Evolutionary conservation across 108 stramenopile genomes (phyloP).

Genomic region (Parmales sp.): DNA sequence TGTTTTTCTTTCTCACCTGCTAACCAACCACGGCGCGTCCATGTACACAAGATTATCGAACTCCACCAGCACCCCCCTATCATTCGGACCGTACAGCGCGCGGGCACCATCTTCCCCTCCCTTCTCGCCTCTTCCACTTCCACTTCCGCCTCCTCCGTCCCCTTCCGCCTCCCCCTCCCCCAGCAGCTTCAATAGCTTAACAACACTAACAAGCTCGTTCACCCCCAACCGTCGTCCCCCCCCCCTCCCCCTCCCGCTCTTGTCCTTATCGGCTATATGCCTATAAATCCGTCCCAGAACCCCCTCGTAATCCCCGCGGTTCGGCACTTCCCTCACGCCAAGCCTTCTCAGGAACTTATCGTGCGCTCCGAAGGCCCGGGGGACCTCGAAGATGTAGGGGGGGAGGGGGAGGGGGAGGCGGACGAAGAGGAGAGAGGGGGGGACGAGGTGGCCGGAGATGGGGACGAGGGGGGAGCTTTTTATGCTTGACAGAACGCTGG

Average conservation of each 20-base stretch:
- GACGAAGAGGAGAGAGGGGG: background rate
- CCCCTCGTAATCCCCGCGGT: background rate
- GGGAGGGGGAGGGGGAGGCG: background rate
- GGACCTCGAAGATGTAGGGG: background rate
- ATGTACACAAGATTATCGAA: background rate
- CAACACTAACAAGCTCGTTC: background rate
- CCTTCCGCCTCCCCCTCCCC: background rate
- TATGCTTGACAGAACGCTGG: background rate
- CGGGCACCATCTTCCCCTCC: too few relatives aligned
- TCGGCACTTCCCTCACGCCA: background rate
- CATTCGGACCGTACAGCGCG: background rate
- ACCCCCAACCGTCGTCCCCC: background rate
- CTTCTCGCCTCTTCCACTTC: too few relatives aligned
- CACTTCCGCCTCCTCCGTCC: background rate
- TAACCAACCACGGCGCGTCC: constrained; percentile 6
- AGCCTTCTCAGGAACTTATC: background rate
- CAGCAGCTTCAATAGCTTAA: background rate
- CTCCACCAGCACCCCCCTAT: background rate
- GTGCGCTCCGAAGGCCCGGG: background rate
- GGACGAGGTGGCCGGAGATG: background rate
- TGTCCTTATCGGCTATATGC: too few relatives aligned
- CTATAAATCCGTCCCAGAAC: too few relatives aligned
- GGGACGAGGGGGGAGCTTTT: background rate
- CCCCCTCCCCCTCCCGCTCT: background rate
- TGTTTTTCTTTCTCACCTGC: too few relatives aligned